Base-by-base conservation (phyloP, 2,329 filamentous ascomycete genomes). In the Tolypocladium pustulatum region DNA sequence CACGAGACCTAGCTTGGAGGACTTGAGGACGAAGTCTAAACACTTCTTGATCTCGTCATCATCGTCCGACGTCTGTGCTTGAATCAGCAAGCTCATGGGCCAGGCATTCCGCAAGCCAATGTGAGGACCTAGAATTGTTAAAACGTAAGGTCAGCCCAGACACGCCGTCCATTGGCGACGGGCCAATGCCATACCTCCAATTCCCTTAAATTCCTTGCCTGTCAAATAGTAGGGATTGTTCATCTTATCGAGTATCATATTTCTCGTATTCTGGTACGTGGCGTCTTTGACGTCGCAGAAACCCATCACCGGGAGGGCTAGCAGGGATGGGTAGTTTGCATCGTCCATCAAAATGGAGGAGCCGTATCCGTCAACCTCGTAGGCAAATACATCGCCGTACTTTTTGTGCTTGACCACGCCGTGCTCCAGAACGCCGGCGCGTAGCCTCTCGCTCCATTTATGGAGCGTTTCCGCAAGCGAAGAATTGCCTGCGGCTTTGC, bases 21-120 rank as follows among this genome's bases (percentile, higher is more conserved):
- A 88, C 61, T 84, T 80, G 60, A 94, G 84, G 43, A 99, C 94
- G 37, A 87, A 72, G 9, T 84, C 77, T 32, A 99, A 73, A 62
- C 88, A 89, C 55, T 83, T 79, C 61, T 74, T 77, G 63, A 99
- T 97, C 75, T 99, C 94, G 0, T 80, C 78, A 61, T 96, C 92
- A 59, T 92, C 80, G 56, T 93, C 82, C 7, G 86, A 88, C 0
- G 94, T 99, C 81, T 94, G 91, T 3, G 90, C 91, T 73, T 97
- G 92, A 25, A 97, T 83, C 10, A 99, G 79, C 62, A 97, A 76
- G 70, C 90, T 94, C 91, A 99, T 97, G 0, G 94, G 94, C 94
- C 94, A 99, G 9, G 93, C 94, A 64, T 96, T 90, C 66, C 83
- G 78, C n/a, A 96, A 76, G 0, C 94, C 94, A 64, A 97, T 88